Conservation (phyloP, 345 rosid species). For the Brassica incana region DNA sequence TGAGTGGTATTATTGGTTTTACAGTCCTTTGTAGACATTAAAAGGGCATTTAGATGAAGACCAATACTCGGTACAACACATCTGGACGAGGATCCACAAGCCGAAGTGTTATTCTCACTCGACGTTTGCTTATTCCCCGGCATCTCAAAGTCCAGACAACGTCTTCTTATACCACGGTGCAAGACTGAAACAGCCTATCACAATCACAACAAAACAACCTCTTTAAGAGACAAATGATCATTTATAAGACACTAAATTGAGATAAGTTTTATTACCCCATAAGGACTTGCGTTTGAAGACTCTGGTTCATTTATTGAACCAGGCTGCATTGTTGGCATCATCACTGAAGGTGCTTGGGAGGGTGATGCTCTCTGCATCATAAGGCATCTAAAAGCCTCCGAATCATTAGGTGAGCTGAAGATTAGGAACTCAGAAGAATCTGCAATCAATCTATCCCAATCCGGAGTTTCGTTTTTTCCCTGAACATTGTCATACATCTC, state of each 20-base stretch:
- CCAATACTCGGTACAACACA: constrained; percentile 86
- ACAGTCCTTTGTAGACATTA: constrained; percentile 52
- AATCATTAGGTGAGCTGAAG: constrained; percentile 65
- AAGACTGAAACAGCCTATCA: constrained; percentile 60
- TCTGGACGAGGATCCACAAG: constrained; percentile 35
- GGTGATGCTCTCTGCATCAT: constrained; percentile 57
- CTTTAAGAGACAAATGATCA: constrained; percentile 3
- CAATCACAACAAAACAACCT: constrained; percentile 5
- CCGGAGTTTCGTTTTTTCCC: constrained; percentile 46
- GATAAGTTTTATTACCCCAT: constrained; percentile 21
- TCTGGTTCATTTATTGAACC: constrained; percentile 18
- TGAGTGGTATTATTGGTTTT: constrained; percentile 34
- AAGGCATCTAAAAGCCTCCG: constrained; percentile 68
- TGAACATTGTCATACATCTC: constrained; percentile 36
- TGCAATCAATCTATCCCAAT: constrained; percentile 62
- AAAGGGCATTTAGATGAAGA: constrained; percentile 85
- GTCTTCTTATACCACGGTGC: constrained; percentile 88
- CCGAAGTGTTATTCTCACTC: constrained; percentile 31
- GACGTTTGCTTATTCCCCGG: constrained; percentile 37
- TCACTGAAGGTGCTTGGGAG: constrained; percentile 30
- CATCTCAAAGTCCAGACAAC: constrained; percentile 88
- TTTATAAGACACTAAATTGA: background rate
- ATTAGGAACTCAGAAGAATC: constrained; percentile 51
- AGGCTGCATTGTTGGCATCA: constrained; percentile 27
- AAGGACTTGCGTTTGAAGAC: constrained; percentile 18